Percentiles rank a stretch among this genome's conserved stretches.
Evolutionary conservation across 2,329 filamentous ascomycete species (phyloP).

Genomic region (Arthrobotrys sinensis): DNA sequence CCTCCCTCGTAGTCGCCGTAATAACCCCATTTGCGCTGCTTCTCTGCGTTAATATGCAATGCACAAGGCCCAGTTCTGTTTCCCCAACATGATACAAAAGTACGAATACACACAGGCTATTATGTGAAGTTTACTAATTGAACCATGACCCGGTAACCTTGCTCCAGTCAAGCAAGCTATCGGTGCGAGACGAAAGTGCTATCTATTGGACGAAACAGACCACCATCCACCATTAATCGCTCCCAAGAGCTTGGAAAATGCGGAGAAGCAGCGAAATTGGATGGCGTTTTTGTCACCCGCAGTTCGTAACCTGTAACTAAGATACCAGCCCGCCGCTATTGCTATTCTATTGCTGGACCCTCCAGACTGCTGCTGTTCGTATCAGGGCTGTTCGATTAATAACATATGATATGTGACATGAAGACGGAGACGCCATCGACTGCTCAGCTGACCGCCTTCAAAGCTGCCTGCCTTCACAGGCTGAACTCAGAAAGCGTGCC

Average conservation of each 20-base stretch:
- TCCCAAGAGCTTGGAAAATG: conserved; percentile 56
- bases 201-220: conserved; percentile 50
- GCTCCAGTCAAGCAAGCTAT: conserved; percentile 8
- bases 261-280: conserved; percentile 55
- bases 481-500: conserved; percentile 32
- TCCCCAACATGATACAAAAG: conserved; percentile 35
- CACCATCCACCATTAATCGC: conserved; percentile 33
- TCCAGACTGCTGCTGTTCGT: conserved; percentile 24
- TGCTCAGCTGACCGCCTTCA: conserved; percentile 41
- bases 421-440: conserved; percentile 29
- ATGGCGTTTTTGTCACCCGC: conserved; percentile 41
- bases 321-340: conserved; percentile 15
- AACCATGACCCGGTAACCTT: conserved; percentile 42
- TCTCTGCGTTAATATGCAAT: conserved; percentile 48
- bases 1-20: conserved; percentile 49
- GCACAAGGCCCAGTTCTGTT: conserved; percentile 47
- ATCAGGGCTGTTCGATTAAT: conserved; percentile 34
- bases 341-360: background rate
- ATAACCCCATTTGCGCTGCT: conserved; percentile 38
- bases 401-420: conserved; percentile 49
- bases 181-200: conserved; percentile 47
- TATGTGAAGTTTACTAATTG: conserved; percentile 45
- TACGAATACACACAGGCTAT: conserved; percentile 39
- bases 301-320: conserved; percentile 25
- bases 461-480: conserved; percentile 34